Conservation (phyloP, 1,284 basidiomycete genomes). For the Trametes sp. region DNA sequence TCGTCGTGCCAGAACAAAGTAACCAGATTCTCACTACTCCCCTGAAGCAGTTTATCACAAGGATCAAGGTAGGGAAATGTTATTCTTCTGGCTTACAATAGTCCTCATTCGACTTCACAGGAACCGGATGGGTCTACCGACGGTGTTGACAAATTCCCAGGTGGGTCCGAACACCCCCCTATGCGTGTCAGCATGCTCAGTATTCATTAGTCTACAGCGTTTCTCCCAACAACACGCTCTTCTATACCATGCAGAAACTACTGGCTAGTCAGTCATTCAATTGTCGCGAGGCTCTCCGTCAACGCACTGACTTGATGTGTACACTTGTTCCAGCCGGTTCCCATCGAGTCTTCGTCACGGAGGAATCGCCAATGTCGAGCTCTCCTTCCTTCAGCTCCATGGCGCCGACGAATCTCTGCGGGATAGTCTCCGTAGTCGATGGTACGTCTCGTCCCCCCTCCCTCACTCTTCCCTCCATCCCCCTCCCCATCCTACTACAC, state of each 20-base stretch:
- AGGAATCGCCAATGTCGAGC: slow-evolving; percentile 58
- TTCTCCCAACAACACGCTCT: slow-evolving; percentile 63
- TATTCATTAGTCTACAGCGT: slow-evolving; percentile 70
- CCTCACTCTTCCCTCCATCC: neutral
- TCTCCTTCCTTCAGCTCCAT: slow-evolving; percentile 47
- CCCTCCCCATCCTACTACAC: neutral
- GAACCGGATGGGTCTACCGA: slow-evolving; percentile 73
- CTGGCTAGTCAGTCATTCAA: slow-evolving; percentile 67
- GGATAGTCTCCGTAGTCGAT: slow-evolving; percentile 81
- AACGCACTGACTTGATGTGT: neutral
- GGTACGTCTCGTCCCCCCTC: slow-evolving; percentile 51
- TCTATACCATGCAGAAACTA: slow-evolving; percentile 77
- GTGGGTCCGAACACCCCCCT: slow-evolving; percentile 43
- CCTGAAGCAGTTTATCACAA: slow-evolving; percentile 69
- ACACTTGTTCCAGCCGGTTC: slow-evolving; percentile 62
- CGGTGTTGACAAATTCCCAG: slow-evolving; percentile 77
- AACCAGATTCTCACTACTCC: slow-evolving; percentile 74
- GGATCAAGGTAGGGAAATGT: slow-evolving; percentile 62
- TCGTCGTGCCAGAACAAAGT: slow-evolving; percentile 77
- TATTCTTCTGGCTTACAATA: slow-evolving; percentile 9
- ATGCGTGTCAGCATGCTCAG: neutral
- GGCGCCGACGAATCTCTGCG: slow-evolving; percentile 59
- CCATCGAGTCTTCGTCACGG: slow-evolving; percentile 78
- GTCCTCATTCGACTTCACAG: slow-evolving; percentile 43
- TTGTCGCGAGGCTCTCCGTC: too few relatives aligned